Evolutionary conservation across 1,284 basidiomycete species (phyloP).

Genomic region (Pisolithus thermaeus): DNA sequence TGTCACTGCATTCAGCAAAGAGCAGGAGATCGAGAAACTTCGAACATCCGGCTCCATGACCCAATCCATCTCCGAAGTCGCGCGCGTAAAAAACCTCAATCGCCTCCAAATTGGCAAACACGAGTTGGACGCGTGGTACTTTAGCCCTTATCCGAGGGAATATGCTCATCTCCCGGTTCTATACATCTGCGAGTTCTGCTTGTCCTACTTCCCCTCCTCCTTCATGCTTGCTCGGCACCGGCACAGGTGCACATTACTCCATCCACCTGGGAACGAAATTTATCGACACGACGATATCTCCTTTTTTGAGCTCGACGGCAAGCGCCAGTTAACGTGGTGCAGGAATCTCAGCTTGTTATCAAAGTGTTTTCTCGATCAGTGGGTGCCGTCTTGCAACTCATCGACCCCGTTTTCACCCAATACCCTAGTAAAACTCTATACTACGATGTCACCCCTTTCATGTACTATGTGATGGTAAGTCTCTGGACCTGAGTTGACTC

Average conservation of each 20-base stretch:
- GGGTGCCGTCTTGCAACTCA: conserved; percentile 29
- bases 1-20: conserved; percentile 74
- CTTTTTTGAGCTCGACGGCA: conserved; percentile 98
- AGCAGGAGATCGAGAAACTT: conserved; percentile 98
- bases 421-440: conserved; percentile 87
- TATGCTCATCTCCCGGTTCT: conserved; percentile 93
- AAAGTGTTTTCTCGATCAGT: conserved; percentile 99
- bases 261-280: conserved; percentile 99
- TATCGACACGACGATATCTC: conserved; percentile 96
- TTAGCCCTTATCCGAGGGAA: conserved; percentile 97
- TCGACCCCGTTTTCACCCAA: conserved; percentile 19
- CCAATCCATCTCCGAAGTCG: conserved; percentile 94
- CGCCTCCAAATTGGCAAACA: conserved; percentile 93
- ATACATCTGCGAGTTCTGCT: conserved; percentile 98
- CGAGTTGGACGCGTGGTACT: conserved; percentile 99
- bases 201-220: conserved; percentile 82
- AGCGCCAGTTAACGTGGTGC: conserved; percentile 95
- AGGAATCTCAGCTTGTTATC: conserved; percentile 94
- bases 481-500: conserved; percentile 3
- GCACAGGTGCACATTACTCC: conserved; percentile 85
- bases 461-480: conserved; percentile 97
- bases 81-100: conserved; percentile 98
- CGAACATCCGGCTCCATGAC: conserved; percentile 99
- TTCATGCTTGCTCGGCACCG: conserved; percentile 91
- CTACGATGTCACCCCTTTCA: conserved; percentile 99